Percentiles rank a stretch among this genome's conserved stretches.
Evolutionary conservation across 306 rosid species (phyloP).

Genomic region (cucumber (Cucumis sativus)): Cucumber_9930_V3 NC_026658.2:25543501-25544000

Average conservation of each 20-base stretch:
- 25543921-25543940: neutral
- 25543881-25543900: neutral
- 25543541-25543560: no score
- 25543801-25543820: neutral
- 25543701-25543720: neutral
- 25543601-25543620: neutral
- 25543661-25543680: neutral
- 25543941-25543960: neutral
- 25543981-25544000: neutral
- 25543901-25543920: neutral
- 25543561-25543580: no score
- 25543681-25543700: neutral
- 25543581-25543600: neutral
- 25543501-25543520: no score
- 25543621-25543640: neutral
- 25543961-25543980: neutral
- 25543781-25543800: no score
- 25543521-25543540: no score
- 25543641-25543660: constrained; percentile 8
- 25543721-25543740: neutral
- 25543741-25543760: no score
- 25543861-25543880: neutral
- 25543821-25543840: neutral
- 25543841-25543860: neutral
- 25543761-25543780: no score